phyloP scores from a whole-genome alignment of 1,284 basidiomycete species.

The Cystobasidium pallidum region DNA sequence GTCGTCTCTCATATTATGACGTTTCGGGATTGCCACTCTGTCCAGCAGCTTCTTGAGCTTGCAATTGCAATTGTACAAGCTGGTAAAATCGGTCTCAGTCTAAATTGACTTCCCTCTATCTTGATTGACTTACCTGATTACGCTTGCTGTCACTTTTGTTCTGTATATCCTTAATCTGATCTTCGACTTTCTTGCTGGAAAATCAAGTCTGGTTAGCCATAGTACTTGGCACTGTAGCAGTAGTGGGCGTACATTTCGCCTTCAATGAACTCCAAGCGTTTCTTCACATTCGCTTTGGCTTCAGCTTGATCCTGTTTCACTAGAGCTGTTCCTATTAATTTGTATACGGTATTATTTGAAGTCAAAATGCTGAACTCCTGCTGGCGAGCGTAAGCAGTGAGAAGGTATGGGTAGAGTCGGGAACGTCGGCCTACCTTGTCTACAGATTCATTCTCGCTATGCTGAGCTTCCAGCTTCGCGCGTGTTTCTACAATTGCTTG shows the following conservation, averaged over 20 bases:
- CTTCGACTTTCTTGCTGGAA: constrained; percentile 80
- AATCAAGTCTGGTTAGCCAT: too few species aligned
- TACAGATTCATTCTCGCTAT: constrained; percentile 88
- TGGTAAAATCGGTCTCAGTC: too few species aligned
- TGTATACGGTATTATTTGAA: constrained; percentile 81
- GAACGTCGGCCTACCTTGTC: constrained; percentile 67
- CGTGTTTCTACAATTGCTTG: constrained; percentile 72
- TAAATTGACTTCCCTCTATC: background rate
- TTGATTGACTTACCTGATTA: constrained; percentile 66
- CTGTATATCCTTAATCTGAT: constrained; percentile 73
- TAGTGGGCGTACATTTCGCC: constrained; percentile 75
- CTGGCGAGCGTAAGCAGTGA: background rate
- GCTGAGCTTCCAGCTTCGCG: constrained; percentile 82
- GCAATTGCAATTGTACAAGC: constrained; percentile 50
- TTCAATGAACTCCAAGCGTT: constrained; percentile 85
- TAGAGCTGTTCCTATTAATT: constrained; percentile 87
- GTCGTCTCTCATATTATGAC: background rate
- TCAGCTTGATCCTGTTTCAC: constrained; percentile 87
- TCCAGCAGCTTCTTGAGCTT: constrained; percentile 43
- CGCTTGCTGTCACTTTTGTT: constrained; percentile 76
- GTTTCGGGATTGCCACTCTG: background rate
- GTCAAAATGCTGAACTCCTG: constrained; percentile 84
- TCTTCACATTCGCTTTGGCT: constrained; percentile 86
- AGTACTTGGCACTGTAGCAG: too few species aligned
- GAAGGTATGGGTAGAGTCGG: background rate